Conservation (phyloP, 2,329 filamentous ascomycete species). For the Madurella fahalii region DNA sequence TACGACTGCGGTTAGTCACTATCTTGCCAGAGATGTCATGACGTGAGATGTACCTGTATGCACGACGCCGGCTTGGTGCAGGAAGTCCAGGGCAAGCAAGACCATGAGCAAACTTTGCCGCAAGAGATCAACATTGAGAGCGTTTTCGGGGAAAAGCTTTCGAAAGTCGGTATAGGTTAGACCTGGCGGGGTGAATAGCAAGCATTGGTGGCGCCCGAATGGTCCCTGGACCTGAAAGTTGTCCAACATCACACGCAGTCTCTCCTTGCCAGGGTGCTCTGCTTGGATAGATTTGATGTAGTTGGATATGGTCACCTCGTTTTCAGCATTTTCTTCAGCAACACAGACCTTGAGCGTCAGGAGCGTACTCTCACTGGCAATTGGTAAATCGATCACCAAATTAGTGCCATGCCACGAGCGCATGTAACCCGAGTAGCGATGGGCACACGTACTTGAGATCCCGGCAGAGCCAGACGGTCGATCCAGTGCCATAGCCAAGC, state of each 20-base stretch:
- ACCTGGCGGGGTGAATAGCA: not conserved
- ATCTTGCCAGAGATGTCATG: too few relatives aligned
- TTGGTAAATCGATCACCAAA: too few relatives aligned
- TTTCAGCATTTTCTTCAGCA: not conserved
- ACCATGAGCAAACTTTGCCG: not conserved
- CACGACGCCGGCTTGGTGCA: not conserved
- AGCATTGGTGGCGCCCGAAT: not conserved
- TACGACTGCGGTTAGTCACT: not conserved
- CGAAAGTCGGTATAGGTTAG: not conserved
- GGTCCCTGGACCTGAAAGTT: not conserved
- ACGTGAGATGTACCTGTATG: not conserved
- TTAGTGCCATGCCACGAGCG: too few relatives aligned
- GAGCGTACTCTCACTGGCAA: not conserved
- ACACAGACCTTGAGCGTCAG: slow-evolving; percentile 1
- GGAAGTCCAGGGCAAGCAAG: not conserved
- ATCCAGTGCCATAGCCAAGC: not conserved
- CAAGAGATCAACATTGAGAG: not conserved
- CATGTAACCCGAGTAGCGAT: too few relatives aligned
- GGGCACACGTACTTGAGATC: not conserved
- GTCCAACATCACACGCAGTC: not conserved
- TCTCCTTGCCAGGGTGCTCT: not conserved
- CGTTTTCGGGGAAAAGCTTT: not conserved
- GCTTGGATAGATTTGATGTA: not conserved
- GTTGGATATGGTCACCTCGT: too few relatives aligned
- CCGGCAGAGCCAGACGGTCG: slow-evolving; percentile 1